Evolutionary conservation across 495 filamentous ascomycete genomes (phyloP), one percentile per base, ranked within the genome.

Genomic region (Thermothielavioides terrestris): DNA sequence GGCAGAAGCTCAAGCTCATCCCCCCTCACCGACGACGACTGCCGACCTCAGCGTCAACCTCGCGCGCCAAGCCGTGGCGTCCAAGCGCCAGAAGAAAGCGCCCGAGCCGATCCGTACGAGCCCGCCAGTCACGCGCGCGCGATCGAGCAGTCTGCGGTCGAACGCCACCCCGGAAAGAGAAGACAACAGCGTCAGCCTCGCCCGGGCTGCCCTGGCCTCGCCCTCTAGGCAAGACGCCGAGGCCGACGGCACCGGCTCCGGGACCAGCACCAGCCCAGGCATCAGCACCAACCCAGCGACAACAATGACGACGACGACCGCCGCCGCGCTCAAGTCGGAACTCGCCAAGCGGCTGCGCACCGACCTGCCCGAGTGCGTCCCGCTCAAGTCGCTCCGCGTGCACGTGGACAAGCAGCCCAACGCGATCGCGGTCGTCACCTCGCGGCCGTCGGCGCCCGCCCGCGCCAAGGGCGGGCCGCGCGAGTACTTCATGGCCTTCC

Each of bases 401-500:
- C 75, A 85, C 61, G 71, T 70, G 45, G 73, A 59, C 2, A 71
- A 68, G 66, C 66, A 65, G 48, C 62, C 83, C 11, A 82, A 89
- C 55, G 73, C 85, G 10, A 72, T 92, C 27, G 86, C 81, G 1
- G 68, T 91, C 17, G 85, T 81, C 11, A 75, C 79, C 17, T 71
- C 79, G 40, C 60, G 64, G 18, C 76, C 79, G 1, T 66, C 72
- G 3, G 66, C 75, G 4, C 74, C 83, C 2, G 65, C 71, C 22
- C 77, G 81, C 25, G 80, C 84, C 10, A 80, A 80, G 47, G 69
- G 73, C 14, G 85, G 84, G 1, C 81, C 83, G 6, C 72, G 77
- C 48, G 84, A 94, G 58, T 90, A 79, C 63, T 72, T 76, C 59
- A 70, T 86, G 47, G 78, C 79, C 18, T 75, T 92, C 38, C 75